Base-by-base conservation (phyloP, 306 rosid genomes). In the Dalbergia cochinchinensis region DNA sequence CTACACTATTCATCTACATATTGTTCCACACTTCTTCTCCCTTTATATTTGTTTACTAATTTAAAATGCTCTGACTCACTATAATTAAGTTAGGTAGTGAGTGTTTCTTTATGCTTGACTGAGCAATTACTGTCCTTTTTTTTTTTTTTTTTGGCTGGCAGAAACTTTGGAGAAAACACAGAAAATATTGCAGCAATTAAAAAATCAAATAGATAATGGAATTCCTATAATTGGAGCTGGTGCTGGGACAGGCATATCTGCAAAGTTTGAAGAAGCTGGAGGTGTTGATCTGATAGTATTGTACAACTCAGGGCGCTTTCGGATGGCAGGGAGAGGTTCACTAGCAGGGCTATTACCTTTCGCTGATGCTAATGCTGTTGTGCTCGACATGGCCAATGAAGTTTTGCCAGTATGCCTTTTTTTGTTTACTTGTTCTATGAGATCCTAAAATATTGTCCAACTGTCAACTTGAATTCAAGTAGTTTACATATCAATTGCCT, bases 301-400 rank as follows among this genome's bases (percentile, higher is more conserved):
- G 74, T 94, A 94, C 91, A 94, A 94, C 79, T 94, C 97, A 4
- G 97, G 98, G 73, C 92, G 97, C 77, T 94, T 94, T 84, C 92
- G 98, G 67, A 91, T 94, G 98, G 97, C 98, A 20, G 95, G 97
- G 69, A 92, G 98, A 83, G 98, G 97, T 66, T 94, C 97, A 41
- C 78, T 94, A 74, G 97, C 98, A 13, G 97, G 98, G 77, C 86
- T 94, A 45, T 83, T 94, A 73, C 98, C 98, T 73, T 94, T 88
- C 80, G 97, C 97, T 60, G 95, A 94, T 88, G 98, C 98, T 41
- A 94, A 94, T 87, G 97, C 97, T 48, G 51, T 94, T 47, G 94
- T 94, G 44, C 97, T 94, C 57, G 97, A 94, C 80, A 91, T 94
- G 95, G 97, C 97, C 81, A 91, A 92, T 81, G 97, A 92, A 87